phyloP scores from a whole-genome alignment of 257 asterid genomes.

The Penstemon barbatus region DNA sequence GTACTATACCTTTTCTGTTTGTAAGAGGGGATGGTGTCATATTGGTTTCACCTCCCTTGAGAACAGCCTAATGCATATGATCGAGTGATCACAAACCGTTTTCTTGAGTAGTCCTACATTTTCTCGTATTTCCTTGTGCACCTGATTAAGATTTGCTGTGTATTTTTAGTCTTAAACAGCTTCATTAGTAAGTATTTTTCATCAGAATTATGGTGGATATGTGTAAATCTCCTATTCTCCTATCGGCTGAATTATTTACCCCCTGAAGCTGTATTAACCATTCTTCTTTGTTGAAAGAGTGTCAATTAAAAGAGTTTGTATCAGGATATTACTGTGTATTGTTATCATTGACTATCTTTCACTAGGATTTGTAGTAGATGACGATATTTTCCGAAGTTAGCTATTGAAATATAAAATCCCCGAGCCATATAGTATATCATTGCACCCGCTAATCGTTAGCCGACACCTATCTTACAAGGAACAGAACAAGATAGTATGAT shows the following conservation, averaged over 20 bases:
- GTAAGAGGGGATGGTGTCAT: conserved; percentile 98
- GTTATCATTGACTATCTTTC: no score
- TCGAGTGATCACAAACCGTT: conserved; percentile 15
- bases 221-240: background rate
- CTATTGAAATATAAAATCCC: background rate
- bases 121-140: conserved; percentile 3
- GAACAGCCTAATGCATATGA: conserved; percentile 63
- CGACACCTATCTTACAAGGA: background rate
- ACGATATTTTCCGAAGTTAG: background rate
- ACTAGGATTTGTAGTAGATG: background rate
- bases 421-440: background rate
- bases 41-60: conserved; percentile 88
- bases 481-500: background rate
- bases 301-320: background rate
- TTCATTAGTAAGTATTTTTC: background rate
- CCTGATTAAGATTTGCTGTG: conserved; percentile 18
- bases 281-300: background rate
- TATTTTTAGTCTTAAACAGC: background rate
- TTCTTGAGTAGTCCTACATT: conserved; percentile 17
- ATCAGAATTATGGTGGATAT: conserved; percentile 5
- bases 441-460: background rate
- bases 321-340: no score
- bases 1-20: conserved; percentile 75
- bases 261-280: no score
- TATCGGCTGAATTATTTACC: no score